Evolutionary conservation across 208 protist genomes (phyloP), one percentile per base, ranked within the genome.

Genomic region (Leishmania braziliensis): DNA sequence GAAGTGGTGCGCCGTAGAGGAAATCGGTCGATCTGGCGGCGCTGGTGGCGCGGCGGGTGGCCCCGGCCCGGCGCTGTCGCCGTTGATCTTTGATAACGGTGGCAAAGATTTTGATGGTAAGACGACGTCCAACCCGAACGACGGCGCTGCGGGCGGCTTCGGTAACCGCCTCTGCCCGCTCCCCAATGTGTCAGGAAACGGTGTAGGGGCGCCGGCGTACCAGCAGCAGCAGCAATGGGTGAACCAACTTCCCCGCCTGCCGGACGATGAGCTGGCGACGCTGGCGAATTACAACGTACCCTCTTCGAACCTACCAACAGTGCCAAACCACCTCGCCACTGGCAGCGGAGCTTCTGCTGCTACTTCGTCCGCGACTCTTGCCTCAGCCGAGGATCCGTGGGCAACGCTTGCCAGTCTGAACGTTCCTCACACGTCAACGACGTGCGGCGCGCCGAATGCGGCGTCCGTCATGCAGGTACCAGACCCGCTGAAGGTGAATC

Each of bases 241-340:
- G 20, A 65, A 33, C n/a, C 72, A 90, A 48, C 86, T 93, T 6
- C 90, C 89, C 4, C 78, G 83, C 58, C 77, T 94, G 48, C 85
- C 85, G 0, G 90, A 93, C 69, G 88, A 96, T 69, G 90, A 93
- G 48, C 79, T 94, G 10, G 85, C 80, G 0, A 66, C 75, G 20
- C 87, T 96, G 48, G 82, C 88, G 0, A 91, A 84, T 73, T 90
- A 89, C 78, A 88, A 90, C 65, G 90, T 92, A 50, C 90, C 92
- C 8, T 80, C 33, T 5, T 77, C 81, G 16, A 73, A 33, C 3
- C 78, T 93, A 36, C 84, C 90, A 0, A 39, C 66, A 0, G 54
- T 46, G 33, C 48, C 50, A 20, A 66, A 62, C 68, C 82, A 66
- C 71, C 58, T 9, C 51, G 36, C 46, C 5, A 48, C n/a, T 36